Evolutionary conservation across 2,329 filamentous ascomycete genomes (phyloP).

Genomic region (Triangularia verruculosa): DNA sequence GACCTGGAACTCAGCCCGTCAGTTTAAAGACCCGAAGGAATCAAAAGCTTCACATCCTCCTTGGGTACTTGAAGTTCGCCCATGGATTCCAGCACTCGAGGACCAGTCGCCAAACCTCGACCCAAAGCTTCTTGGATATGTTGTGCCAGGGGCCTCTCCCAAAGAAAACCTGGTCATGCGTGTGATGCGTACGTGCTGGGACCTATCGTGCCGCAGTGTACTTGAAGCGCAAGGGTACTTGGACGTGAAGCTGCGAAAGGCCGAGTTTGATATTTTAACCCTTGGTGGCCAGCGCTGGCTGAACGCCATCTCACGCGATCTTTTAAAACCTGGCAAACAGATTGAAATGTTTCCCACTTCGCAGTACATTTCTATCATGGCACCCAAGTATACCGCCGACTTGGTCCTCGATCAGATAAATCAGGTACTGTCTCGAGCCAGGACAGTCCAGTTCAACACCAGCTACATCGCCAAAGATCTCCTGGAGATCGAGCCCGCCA

Average conservation of each 20-base stretch:
- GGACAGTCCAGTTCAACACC: constrained; percentile 27
- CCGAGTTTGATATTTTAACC: constrained; percentile 44
- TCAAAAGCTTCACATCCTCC: constrained; percentile 13
- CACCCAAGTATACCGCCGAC: constrained; percentile 36
- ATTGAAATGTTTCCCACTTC: constrained; percentile 36
- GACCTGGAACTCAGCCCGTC: constrained; percentile 2
- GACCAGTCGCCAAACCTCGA: constrained; percentile 22
- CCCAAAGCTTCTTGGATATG: constrained; percentile 31
- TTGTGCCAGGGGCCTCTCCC: constrained; percentile 27
- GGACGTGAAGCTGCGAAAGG: constrained; percentile 38
- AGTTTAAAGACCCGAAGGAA: constrained; percentile 3
- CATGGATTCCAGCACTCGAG: constrained; percentile 41
- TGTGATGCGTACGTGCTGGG: constrained; percentile 51
- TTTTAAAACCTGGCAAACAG: constrained; percentile 36
- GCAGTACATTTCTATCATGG: constrained; percentile 36
- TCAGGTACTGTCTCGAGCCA: constrained; percentile 29
- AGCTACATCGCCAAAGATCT: constrained; percentile 27
- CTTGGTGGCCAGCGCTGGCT: constrained; percentile 38
- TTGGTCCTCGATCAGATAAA: constrained; percentile 36
- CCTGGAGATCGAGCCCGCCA: constrained; percentile 21
- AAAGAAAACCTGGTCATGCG: constrained; percentile 43
- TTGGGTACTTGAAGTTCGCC: constrained; percentile 43
- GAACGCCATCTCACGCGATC: constrained; percentile 30
- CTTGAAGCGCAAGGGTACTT: constrained; percentile 42
- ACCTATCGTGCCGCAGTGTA: constrained; percentile 46